Base-by-base conservation (phyloP, 2,329 filamentous ascomycete genomes). In the Celoporthe dispersa region DNA sequence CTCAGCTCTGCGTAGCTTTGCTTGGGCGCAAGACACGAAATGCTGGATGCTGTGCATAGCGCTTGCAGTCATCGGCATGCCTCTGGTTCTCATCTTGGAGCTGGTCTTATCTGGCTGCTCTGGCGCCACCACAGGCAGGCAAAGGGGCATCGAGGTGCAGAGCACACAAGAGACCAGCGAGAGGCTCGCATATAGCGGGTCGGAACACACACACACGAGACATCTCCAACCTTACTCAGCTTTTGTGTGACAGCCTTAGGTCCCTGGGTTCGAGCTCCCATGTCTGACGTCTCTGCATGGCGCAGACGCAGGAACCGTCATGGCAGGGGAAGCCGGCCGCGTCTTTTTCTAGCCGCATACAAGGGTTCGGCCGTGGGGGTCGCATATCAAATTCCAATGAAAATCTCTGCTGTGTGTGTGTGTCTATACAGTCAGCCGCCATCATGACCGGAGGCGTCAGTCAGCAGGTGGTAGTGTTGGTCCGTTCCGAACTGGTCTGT, bases 281-380 rank as follows among this genome's bases (percentile, higher is more conserved):
- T 68, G 69, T 61, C 57, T 61, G 53, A 48, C 35, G 55, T 44
- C 31, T 37, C 44, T 41, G 64, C 64, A 61, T 61, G 59, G 64
- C 51, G 51, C 67, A 57, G 39, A 66, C 39, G 41, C 64, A 67
- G 39, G 62, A 61, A 67, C 70, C 66, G 67, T 48, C 59, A 41
- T 66, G 69, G 63, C 16, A 64, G 62, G 62, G 60, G 25, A 63
- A 65, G 57, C 22, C 33, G 31, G 67, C 70, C 68, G 68, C 64
- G 39, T 62, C 35, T 67, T 71, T 71, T 66, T 71, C 69, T 69
- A 71, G 67, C 67, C 60, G 61, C 69, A 62, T 37, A 59, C 67
- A 69, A 71, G 69, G 67, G 55, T 65, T 31, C 41, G 41, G 57
- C 67, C 70, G 70, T 71, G 70, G 70, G 70, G 70, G 68, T 69